Conservation (phyloP, 2,329 filamentous ascomycete genomes). For the Epichloe typhina region DNA sequence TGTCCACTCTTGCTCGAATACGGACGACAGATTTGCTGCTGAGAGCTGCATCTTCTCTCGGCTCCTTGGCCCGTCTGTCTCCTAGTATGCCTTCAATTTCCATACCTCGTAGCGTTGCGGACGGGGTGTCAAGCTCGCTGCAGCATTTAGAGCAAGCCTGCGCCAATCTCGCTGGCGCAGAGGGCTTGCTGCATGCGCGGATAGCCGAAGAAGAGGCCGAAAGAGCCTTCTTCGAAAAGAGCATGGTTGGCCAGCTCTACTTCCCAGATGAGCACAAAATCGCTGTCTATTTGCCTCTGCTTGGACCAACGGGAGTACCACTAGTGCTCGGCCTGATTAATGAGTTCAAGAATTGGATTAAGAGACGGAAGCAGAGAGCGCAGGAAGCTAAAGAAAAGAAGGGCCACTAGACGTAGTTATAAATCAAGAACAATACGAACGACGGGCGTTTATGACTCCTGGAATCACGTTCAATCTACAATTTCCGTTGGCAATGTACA, state of each 20-base stretch:
- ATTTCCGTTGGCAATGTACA: too few species aligned
- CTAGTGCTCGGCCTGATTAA: constrained; percentile 73
- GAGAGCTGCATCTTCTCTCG: constrained; percentile 83
- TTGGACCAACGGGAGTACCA: constrained; percentile 85
- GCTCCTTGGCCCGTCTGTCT: constrained; percentile 78
- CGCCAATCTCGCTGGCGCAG: constrained; percentile 47
- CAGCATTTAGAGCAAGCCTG: constrained; percentile 67
- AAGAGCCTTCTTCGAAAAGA: constrained; percentile 93
- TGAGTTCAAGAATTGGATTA: constrained; percentile 55
- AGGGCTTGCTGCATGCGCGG: constrained; percentile 67
- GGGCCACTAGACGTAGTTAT: constrained; percentile 12
- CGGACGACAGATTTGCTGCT: constrained; percentile 74
- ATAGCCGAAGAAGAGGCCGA: constrained; percentile 83
- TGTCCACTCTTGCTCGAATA: constrained; percentile 76
- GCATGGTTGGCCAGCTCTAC: constrained; percentile 97
- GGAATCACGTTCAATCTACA: too few species aligned
- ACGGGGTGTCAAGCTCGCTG: constrained; percentile 71
- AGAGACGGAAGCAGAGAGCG: constrained; percentile 30
- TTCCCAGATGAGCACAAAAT: constrained; percentile 98
- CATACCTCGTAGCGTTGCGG: constrained; percentile 75
- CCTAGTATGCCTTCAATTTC: constrained; percentile 78
- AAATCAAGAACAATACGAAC: not conserved
- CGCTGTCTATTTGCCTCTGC: constrained; percentile 81
- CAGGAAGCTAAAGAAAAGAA: constrained; percentile 28
- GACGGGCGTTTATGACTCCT: not conserved